These are phyloP conservation scores for Lonicera japonica DNA, from an alignment of 129 eudicot species.

Conservation along the genomic window DNA sequence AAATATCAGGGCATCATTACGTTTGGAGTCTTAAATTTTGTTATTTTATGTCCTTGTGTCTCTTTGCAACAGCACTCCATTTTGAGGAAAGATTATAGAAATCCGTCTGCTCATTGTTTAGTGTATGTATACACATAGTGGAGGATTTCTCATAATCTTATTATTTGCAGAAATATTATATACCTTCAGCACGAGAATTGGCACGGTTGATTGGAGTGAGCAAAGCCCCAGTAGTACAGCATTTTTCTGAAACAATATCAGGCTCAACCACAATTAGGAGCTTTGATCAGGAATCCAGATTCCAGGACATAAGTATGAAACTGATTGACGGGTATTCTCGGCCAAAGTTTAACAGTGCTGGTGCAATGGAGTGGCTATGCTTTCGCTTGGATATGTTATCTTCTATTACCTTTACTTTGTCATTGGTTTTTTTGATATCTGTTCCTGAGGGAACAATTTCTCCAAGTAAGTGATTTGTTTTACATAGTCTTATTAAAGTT, in stretches of 20 bases:
- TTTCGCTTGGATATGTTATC: slow-evolving; percentile 72
- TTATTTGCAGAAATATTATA: slow-evolving; percentile 61
- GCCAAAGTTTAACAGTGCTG: slow-evolving; percentile 67
- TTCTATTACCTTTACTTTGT: slow-evolving; percentile 56
- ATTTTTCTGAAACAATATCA: slow-evolving; percentile 86
- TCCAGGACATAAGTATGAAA: slow-evolving; percentile 49
- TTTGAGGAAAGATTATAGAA: no score
- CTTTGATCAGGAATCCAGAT: slow-evolving; percentile 76
- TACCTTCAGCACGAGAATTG: slow-evolving; percentile 85
- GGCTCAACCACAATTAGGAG: slow-evolving; percentile 88
- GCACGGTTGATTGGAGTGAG: slow-evolving; percentile 73
- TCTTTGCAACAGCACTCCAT: no score
- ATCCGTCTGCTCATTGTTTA: neutral
- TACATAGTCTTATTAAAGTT: neutral
- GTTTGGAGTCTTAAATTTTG: no score
- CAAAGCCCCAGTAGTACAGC: slow-evolving; percentile 94
- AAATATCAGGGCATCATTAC: no score
- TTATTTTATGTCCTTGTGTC: no score
- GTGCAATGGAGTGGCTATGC: slow-evolving; percentile 79
- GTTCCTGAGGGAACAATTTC: slow-evolving; percentile 61
- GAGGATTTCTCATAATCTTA: neutral
- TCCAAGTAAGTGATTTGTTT: slow-evolving; percentile 45
- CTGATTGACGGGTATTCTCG: slow-evolving; percentile 68
- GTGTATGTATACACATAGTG: neutral
- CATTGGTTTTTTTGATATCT: slow-evolving; percentile 62